phyloP scores from a whole-genome alignment of 441 rosid genomes.

The Bruguiera hainesii region DNA sequence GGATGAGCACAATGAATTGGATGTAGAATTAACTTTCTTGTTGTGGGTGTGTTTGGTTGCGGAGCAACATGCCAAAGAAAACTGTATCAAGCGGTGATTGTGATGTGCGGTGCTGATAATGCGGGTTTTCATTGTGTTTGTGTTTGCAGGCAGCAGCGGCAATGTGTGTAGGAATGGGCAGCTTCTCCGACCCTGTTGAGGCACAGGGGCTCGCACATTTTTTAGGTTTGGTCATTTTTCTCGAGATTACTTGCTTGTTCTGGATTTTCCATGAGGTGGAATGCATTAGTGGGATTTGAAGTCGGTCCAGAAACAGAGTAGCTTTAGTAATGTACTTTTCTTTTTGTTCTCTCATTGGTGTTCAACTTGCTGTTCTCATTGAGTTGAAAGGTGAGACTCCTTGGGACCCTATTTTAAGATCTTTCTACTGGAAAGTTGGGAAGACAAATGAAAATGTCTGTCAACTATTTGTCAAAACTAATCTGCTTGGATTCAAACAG shows the following conservation, averaged over 20 bases:
- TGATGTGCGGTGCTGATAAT: not conserved
- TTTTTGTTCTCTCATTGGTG: too few relatives aligned
- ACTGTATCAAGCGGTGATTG: not conserved
- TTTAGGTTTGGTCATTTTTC: conserved; percentile 52
- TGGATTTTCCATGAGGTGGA: too few relatives aligned
- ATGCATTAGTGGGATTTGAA: too few relatives aligned
- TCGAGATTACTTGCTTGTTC: not conserved
- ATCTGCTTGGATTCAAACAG: not conserved
- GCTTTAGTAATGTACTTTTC: too few relatives aligned
- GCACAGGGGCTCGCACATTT: conserved; percentile 97
- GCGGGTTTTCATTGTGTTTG: not conserved
- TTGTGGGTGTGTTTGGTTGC: too few relatives aligned
- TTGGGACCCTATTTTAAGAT: too few relatives aligned
- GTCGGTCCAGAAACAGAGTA: too few relatives aligned
- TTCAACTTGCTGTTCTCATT: too few relatives aligned
- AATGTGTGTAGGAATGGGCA: conserved; percentile 95
- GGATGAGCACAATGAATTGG: too few relatives aligned
- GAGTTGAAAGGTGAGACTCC: too few relatives aligned
- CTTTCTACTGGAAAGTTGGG: not conserved
- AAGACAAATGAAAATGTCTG: not conserved
- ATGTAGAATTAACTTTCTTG: too few relatives aligned
- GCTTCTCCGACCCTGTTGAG: conserved; percentile 91
- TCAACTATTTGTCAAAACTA: not conserved
- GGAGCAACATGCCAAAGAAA: too few relatives aligned
- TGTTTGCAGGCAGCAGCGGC: conserved; percentile 91